Evolutionary conservation across 73 alveolate species (phyloP).

Genomic region (Paramecium pentaurelia): DNA sequence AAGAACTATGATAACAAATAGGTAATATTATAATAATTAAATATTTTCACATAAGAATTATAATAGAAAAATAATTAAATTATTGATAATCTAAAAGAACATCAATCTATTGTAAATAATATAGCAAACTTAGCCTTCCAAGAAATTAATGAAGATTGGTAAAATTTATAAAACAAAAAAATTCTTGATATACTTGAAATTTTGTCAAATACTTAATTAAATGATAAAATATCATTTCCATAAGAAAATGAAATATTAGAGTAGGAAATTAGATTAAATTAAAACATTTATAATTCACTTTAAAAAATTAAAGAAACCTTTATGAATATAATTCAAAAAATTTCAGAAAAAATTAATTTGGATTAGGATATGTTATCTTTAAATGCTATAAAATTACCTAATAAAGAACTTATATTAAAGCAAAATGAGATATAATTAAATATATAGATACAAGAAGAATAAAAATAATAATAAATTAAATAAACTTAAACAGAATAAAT

Average conservation of each 20-base stretch:
- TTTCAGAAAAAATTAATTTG: background rate
- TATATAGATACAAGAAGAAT: no score
- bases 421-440: background rate
- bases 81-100: background rate
- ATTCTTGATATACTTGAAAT: background rate
- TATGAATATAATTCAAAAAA: no score
- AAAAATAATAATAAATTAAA: no score
- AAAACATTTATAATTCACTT: background rate
- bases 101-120: no score
- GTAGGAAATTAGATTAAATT: background rate
- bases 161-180: no score
- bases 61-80: no score
- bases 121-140: no score
- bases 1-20: background rate
- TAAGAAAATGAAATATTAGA: background rate
- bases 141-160: background rate
- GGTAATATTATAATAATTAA: no score
- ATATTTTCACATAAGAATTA: no score
- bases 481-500: background rate
- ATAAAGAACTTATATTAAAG: background rate
- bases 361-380: background rate
- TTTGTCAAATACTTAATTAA: background rate
- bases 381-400: background rate
- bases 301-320: background rate
- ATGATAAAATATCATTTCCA: no score